Evolutionary conservation across 345 rosid genomes (phyloP).

Genomic region (Durio zibethinus): DNA sequence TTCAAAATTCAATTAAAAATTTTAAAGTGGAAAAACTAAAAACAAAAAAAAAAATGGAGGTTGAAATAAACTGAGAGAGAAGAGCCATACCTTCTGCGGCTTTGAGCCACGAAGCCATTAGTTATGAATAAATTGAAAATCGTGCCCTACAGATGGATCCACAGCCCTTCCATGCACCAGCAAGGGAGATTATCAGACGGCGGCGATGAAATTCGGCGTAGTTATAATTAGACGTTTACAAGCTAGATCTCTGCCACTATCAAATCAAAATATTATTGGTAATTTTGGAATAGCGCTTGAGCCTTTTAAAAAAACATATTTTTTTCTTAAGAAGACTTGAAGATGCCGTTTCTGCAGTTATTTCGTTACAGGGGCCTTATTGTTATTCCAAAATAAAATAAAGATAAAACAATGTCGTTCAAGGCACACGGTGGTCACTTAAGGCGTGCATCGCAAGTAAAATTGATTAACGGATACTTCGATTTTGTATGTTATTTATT

Average conservation of each 20-base stretch:
- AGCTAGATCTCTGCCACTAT: constrained; percentile 5
- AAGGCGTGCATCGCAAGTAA: not conserved
- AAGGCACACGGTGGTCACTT: not conserved
- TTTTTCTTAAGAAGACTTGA: not conserved
- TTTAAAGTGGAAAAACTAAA: not conserved
- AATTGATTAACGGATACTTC: not conserved
- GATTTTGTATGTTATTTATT: no score
- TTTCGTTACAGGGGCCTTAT: no score
- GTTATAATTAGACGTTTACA: not conserved
- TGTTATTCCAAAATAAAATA: not conserved
- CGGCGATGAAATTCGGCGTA: constrained; percentile 13
- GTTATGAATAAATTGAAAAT: constrained; percentile 16
- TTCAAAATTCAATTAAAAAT: not conserved
- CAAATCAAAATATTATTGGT: not conserved
- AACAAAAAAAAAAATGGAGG: not conserved
- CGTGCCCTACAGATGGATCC: constrained; percentile 32
- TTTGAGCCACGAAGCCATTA: constrained; percentile 97
- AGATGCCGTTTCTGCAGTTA: not conserved
- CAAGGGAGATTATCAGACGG: constrained; percentile 14
- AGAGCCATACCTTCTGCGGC: constrained; percentile 84
- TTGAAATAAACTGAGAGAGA: not conserved
- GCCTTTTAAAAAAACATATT: not conserved
- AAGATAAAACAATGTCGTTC: not conserved
- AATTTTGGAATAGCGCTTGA: not conserved
- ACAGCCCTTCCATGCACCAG: constrained; percentile 44